Conservation (phyloP, 1,284 basidiomycete species). For the Schizophyllum commune region DNA sequence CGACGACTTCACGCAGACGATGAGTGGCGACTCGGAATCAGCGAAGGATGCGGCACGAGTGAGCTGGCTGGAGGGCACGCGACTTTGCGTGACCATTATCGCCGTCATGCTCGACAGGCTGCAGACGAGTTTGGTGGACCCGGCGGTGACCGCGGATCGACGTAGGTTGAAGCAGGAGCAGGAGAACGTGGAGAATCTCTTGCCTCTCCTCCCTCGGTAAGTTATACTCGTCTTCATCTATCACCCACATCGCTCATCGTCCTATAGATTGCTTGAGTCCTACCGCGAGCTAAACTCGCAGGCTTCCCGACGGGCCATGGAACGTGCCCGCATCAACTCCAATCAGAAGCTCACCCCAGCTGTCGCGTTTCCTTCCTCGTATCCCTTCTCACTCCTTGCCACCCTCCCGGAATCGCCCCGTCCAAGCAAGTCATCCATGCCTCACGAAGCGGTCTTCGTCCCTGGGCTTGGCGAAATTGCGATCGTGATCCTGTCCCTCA, state of each 20-base stretch:
- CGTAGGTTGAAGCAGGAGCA: slow-evolving; percentile 72
- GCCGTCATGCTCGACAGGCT: slow-evolving; percentile 91
- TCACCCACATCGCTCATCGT: slow-evolving; percentile 9
- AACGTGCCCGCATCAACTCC: slow-evolving; percentile 55
- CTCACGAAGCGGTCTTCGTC: slow-evolving; percentile 52
- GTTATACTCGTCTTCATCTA: slow-evolving; percentile 17
- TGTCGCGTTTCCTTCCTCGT: slow-evolving; percentile 87
- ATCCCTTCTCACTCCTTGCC: slow-evolving; percentile 84
- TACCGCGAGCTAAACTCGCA: slow-evolving; percentile 78
- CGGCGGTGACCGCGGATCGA: slow-evolving; percentile 54
- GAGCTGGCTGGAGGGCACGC: slow-evolving; percentile 83
- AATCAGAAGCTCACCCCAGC: slow-evolving; percentile 61
- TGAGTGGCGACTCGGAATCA: slow-evolving; percentile 55
- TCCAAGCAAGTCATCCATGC: slow-evolving; percentile 33
- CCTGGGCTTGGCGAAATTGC: slow-evolving; percentile 83
- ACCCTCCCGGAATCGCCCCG: slow-evolving; percentile 50
- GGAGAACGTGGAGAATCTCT: slow-evolving; percentile 86
- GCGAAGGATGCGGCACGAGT: slow-evolving; percentile 72
- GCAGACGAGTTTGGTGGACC: slow-evolving; percentile 72
- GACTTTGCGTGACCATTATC: slow-evolving; percentile 77
- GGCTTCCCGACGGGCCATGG: slow-evolving; percentile 61
- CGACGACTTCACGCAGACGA: slow-evolving; percentile 68
- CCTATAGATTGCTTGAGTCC: slow-evolving; percentile 68
- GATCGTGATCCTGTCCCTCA: slow-evolving; percentile 77
- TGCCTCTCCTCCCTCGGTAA: slow-evolving; percentile 82